Conservation (phyloP, 352 stramenopile genomes). For the Pythium diclinum region DNA sequence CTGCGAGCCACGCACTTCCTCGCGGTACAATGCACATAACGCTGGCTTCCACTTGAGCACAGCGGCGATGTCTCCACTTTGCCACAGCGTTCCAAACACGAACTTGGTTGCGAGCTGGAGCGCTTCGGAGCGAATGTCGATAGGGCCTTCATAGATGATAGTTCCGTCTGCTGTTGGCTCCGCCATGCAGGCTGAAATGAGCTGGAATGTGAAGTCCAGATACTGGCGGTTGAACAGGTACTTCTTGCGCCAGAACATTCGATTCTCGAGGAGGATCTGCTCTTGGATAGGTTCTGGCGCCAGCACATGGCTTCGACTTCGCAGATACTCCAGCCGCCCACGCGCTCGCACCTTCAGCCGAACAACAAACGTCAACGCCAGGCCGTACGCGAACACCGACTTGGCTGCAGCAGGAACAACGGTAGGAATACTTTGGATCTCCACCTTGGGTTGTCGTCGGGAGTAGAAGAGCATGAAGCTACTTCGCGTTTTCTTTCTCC, state of each 20-base stretch:
- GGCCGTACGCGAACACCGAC: constrained; percentile 32
- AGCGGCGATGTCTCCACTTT: constrained; percentile 65
- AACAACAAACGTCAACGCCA: constrained; percentile 22
- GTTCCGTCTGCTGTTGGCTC: constrained; percentile 28
- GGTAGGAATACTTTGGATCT: not conserved
- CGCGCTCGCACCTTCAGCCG: constrained; percentile 23
- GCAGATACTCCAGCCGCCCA: constrained; percentile 42
- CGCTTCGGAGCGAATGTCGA: constrained; percentile 64
- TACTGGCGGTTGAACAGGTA: constrained; percentile 78
- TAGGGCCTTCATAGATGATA: constrained; percentile 35
- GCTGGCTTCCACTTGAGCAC: constrained; percentile 74
- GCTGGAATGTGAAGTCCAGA: constrained; percentile 76
- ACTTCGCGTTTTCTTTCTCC: constrained; percentile 76
- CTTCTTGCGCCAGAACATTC: constrained; percentile 83
- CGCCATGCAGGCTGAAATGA: constrained; percentile 61
- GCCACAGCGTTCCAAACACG: constrained; percentile 85
- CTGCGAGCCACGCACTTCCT: constrained; percentile 59
- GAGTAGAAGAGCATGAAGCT: constrained; percentile 89
- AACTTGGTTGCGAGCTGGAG: constrained; percentile 82
- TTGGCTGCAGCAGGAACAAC: constrained; percentile 2
- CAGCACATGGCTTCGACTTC: constrained; percentile 47
- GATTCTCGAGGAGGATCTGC: constrained; percentile 80
- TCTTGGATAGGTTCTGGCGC: constrained; percentile 69
- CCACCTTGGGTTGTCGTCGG: constrained; percentile 45
- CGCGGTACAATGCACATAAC: constrained; percentile 68